Evolutionary conservation across 345 rosid genomes (phyloP), one percentile per base, ranked within the genome.

Genomic region (Aethionema arabicum): DNA sequence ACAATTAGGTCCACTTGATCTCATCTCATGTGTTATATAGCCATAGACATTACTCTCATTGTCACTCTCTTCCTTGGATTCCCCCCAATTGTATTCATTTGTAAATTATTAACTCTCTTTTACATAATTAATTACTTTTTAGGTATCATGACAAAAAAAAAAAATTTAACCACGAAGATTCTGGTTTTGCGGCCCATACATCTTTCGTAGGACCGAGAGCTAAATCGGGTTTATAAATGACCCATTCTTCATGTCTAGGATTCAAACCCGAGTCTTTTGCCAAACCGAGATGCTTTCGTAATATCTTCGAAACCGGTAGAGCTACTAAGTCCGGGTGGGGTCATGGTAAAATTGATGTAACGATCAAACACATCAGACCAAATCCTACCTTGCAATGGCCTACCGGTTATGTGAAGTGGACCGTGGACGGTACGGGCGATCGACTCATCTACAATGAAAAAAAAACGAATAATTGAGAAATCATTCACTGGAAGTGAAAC

Each of bases 21-120:
- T 57, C 64, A 58, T 21, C 60, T 52, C 66, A 68, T 68, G 72
- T 68, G 60, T 65, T 9, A 59, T 33, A 16, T 42, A 33, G 38
- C 32, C 32, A 67, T 35, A 41, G 9, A 51, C 52, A 45, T 32
- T 51, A 8, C 32, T 52, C 54, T 59, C 29, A 21, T 59, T 68
- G 72, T 52, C 52, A 15, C 66, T 5, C 29, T 61, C 46, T 51
- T 59, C 59, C 13, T 33, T 67, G 65, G 65, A 67, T 7, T 42
- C 32, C 50, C 65, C 53, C 56, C 42, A 67, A 51, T 41, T 16
- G n/a, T 0, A 12, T 13, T 7, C 11, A 61, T 37, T 5, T 46
- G 10, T 9, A 47, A 21, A 31, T 29, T 15, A 30, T 56, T 38
- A 9, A 30, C 14, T 38, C 27, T 58, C 44, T 30, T 21, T 11